A percentile compares a stretch with the other conserved stretches of the same genome.
Evolutionary conservation across 1,284 basidiomycete genomes (phyloP).

Genomic region (Marasmius fiardii): DNA sequence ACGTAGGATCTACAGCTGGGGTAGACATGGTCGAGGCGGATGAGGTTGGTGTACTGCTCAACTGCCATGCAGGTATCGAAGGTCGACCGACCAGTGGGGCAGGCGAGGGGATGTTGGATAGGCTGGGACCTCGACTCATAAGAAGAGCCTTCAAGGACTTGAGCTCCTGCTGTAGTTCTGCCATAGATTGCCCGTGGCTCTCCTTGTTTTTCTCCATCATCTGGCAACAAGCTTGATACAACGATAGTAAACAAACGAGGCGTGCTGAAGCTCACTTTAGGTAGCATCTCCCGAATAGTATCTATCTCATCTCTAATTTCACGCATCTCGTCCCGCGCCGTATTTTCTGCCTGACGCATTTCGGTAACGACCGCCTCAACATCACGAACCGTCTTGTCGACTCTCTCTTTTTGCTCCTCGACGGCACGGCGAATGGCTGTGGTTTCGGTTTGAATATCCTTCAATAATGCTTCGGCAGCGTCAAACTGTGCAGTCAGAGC

Average conservation of each 20-base stretch:
- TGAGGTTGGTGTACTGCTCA: slow-evolving; percentile 34
- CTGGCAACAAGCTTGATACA: slow-evolving; percentile 33
- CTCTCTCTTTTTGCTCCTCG: slow-evolving; percentile 78
- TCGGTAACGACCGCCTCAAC: slow-evolving; percentile 78
- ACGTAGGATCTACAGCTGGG: slow-evolving; percentile 16
- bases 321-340: slow-evolving; percentile 86
- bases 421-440: slow-evolving; percentile 72
- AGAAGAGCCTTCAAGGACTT: slow-evolving; percentile 93
- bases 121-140: slow-evolving; percentile 69
- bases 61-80: slow-evolving; percentile 88
- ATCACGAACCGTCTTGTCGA: slow-evolving; percentile 76
- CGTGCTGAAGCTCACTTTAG: slow-evolving; percentile 57
- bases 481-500: slow-evolving; percentile 91
- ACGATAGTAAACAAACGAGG: slow-evolving; percentile 7
- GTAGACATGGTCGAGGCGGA: slow-evolving; percentile 15
- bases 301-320: slow-evolving; percentile 92
- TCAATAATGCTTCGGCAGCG: slow-evolving; percentile 80
- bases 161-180: slow-evolving; percentile 90
- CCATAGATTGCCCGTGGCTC: slow-evolving; percentile 72
- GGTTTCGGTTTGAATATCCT: slow-evolving; percentile 80
- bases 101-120: slow-evolving; percentile 46
- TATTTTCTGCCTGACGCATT: slow-evolving; percentile 76
- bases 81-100: slow-evolving; percentile 57
- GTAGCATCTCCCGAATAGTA: slow-evolving; percentile 86
- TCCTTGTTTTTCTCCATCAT: slow-evolving; percentile 95